Evolutionary conservation across 1,284 basidiomycete genomes (phyloP), one percentile per base, ranked within the genome.

Genomic region (Tranzscheliella williamsii): DNA sequence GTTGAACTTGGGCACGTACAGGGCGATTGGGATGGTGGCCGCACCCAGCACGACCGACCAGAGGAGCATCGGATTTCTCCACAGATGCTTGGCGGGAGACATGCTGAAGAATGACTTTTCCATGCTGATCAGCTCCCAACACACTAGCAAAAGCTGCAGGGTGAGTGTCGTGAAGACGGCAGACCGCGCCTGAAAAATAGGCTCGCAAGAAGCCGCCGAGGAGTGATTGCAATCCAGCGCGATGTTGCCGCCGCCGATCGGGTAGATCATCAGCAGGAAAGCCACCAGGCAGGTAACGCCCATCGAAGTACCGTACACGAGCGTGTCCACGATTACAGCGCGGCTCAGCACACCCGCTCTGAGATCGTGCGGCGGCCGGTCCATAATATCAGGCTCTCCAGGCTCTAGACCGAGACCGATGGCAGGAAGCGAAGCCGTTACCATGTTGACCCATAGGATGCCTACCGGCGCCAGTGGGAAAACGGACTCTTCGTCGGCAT

Each of bases 1-100:
- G 55, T 71, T 71, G 70, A 72, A 72, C 26, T 47, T 49, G 40
- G 70, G 71, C 33, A 70, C 53, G 55, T 73, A 73, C 5, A 73
- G 53, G 27, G 67, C 67, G 34, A 72, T 60, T 5, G 71, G 71
- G 35, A 73, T 62, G 23, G 58, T 62, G 7, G 48, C 56, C 15
- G 58, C 41, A 17, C 71, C 71, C 20, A 69, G 46, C 12, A 73
- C 38, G 24, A 70, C 71, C 20, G 56, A 66, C 56, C 63, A 67
- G 30, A 72, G 54, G 6, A 73, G 54, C 52, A 73, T 64, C 11
- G 57, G 60, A 48, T 73, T 73, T 37, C 42, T 42, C 53, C 60
- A 64, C 18, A 69, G 44, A 21, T 65, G 55, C 53, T 69, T 56
- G 43, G 64, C 53, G 4, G 68, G 50, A n/a, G 44, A 51, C 51